These are phyloP conservation scores for Daldinia sp. DNA, from an alignment of 2,329 filamentous ascomycete species.

Conservation along the genomic window DNA sequence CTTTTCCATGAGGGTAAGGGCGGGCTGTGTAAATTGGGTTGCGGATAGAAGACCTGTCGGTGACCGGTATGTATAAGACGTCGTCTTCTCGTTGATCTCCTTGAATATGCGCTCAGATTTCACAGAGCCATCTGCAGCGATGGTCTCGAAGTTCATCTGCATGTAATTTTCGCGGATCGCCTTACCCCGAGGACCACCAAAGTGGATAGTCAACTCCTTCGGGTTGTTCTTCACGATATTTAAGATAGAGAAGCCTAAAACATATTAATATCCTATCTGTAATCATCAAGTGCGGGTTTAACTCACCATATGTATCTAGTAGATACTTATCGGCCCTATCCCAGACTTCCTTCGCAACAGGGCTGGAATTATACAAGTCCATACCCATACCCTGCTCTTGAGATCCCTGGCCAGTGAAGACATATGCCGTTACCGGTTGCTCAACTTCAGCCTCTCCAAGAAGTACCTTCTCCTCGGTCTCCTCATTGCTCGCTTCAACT, in stretches of 20 bases:
- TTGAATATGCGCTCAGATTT: conserved; percentile 99
- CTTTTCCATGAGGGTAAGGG: conserved; percentile 99
- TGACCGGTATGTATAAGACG: conserved; percentile 96
- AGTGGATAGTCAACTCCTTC: conserved; percentile 98
- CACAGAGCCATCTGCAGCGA: conserved; percentile 88
- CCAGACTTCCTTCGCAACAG: conserved; percentile 97
- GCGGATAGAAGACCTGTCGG: conserved; percentile 94
- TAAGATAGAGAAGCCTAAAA: conserved; percentile 88
- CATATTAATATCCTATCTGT: conserved; percentile 18
- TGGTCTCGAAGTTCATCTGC: conserved; percentile 99
- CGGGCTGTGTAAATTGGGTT: conserved; percentile 98
- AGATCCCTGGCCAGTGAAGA: conserved; percentile 98
- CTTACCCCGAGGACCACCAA: conserved; percentile 95
- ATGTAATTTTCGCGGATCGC: conserved; percentile 99
- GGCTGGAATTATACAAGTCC: conserved; percentile 94
- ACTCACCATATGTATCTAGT: conserved; percentile 95
- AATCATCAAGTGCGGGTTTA: neutral
- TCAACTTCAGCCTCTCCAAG: conserved; percentile 97
- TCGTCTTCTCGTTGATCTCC: conserved; percentile 91
- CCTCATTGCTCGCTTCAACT: conserved; percentile 94
- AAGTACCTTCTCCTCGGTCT: conserved; percentile 96
- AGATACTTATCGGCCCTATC: conserved; percentile 98
- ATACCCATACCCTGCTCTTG: conserved; percentile 99
- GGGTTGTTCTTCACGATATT: conserved; percentile 99
- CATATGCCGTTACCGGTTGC: conserved; percentile 95